A percentile compares a stretch with the other conserved stretches of the same genome.
These are phyloP conservation scores for Bimuria novae-zelandiae DNA, from an alignment of 2,329 filamentous ascomycete species.

Conservation along the genomic window DNA sequence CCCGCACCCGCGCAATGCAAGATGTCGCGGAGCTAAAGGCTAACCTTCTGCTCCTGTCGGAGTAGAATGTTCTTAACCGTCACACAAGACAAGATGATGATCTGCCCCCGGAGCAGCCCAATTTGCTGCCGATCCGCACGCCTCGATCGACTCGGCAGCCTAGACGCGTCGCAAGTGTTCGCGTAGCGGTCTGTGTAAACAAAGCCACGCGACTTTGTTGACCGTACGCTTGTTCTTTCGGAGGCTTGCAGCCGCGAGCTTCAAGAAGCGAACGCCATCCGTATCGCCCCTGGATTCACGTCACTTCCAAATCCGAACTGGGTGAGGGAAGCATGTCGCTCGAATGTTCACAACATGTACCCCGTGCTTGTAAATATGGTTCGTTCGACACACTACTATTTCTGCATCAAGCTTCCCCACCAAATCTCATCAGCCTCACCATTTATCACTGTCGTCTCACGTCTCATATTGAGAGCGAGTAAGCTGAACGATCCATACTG, in stretches of 20 bases:
- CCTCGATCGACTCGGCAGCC: slow-evolving; percentile 3
- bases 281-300: not conserved
- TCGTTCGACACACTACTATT: too few relatives aligned
- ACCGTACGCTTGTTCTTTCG: not conserved
- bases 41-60: too few relatives aligned
- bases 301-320: not conserved
- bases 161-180: slow-evolving; percentile 7
- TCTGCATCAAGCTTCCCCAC: not conserved
- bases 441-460: not conserved
- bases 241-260: not conserved
- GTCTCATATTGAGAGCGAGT: not conserved
- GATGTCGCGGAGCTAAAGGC: too few relatives aligned
- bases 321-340: not conserved
- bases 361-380: too few relatives aligned
- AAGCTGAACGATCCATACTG: not conserved
- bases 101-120: slow-evolving; percentile 9
- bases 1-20: slow-evolving; percentile 8
- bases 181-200: slow-evolving; percentile 15
- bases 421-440: not conserved
- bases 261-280: slow-evolving; percentile 4
- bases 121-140: slow-evolving; percentile 4
- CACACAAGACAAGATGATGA: slow-evolving; percentile 10
- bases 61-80: too few relatives aligned
- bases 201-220: slow-evolving; percentile 10
- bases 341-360: not conserved